Base-by-base conservation (phyloP, 345 rosid species). In the Hirschfeldia incana region DNA sequence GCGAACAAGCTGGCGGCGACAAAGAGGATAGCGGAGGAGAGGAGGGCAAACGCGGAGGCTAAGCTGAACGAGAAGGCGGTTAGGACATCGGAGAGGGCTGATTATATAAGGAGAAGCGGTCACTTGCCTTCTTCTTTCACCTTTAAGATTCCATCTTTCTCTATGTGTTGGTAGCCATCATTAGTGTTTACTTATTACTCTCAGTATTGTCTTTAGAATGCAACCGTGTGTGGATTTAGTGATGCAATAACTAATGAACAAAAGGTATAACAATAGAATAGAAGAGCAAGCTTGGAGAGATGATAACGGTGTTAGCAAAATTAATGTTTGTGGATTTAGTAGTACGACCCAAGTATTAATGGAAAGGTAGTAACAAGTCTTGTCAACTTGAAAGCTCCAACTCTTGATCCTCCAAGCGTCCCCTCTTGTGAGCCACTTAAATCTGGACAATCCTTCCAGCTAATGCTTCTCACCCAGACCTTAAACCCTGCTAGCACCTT, bases 11-110 rank as follows among this genome's bases (percentile, higher is more conserved):
- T 95, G 12, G 89, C 97, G 0, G 84, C 97, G 1, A 86, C 97
- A 0, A 85, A 87, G 79, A 89, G 98, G 87, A 78, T 87, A 81
- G 98, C 92, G 0, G 97, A 92, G 74, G 98, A 91, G 88, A 91
- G 85, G 74, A 87, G 94, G 0, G 91, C 97, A 10, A 92, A 90
- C 46, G 97, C 97, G 2, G 95, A 92, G 87, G 90, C 97, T 4
- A 83, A 85, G 63, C 70, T 92, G 74, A 88, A 85, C 8, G 97
- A 94, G 87, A 89, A 90, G 80, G 94, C 88, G 1, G 88, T 84
- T 39, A 84, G 53, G 84, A 94, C 95, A 15, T 93, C 97, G 0
- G 92, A 92, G 53, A 88, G 81, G 34, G 93, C 94, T 21, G 97
- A 94, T 78, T 89, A 91, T 67, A 91, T 91, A 72, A 87, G 95